These are phyloP conservation scores for Orbilia javanica DNA, from an alignment of 2,329 filamentous ascomycete species.

Conservation along the genomic window DNA sequence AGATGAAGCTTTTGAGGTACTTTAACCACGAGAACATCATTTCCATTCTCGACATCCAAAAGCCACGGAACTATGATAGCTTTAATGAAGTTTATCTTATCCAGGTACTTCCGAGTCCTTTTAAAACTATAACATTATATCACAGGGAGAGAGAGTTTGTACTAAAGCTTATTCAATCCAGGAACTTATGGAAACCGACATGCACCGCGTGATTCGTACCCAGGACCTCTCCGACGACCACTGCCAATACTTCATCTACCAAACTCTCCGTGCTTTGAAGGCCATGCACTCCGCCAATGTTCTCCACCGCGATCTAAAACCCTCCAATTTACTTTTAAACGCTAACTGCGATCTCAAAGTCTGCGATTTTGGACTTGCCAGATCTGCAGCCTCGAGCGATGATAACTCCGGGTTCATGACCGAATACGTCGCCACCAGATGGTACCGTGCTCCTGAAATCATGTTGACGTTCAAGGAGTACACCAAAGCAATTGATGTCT, in stretches of 20 bases:
- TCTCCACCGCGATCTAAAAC: slow-evolving; percentile 95
- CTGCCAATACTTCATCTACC: slow-evolving; percentile 99
- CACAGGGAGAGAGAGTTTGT: not conserved
- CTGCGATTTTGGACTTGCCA: slow-evolving; percentile 96
- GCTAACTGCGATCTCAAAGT: slow-evolving; percentile 99
- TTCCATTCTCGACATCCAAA: slow-evolving; percentile 98
- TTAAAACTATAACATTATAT: too few relatives aligned
- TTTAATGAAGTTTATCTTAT: slow-evolving; percentile 99
- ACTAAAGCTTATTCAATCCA: slow-evolving; percentile 64
- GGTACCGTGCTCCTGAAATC: slow-evolving; percentile 99
- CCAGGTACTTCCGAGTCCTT: slow-evolving; percentile 74
- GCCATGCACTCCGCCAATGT: slow-evolving; percentile 99
- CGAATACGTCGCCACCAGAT: slow-evolving; percentile 98
- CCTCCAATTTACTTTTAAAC: slow-evolving; percentile 95
- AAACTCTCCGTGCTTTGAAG: slow-evolving; percentile 95
- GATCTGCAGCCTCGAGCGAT: slow-evolving; percentile 95
- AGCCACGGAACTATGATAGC: slow-evolving; percentile 92
- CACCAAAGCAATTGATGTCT: slow-evolving; percentile 99
- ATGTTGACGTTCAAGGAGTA: slow-evolving; percentile 99
- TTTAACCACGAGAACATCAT: slow-evolving; percentile 99
- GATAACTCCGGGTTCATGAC: slow-evolving; percentile 99
- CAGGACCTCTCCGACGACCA: slow-evolving; percentile 99
- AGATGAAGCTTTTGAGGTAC: slow-evolving; percentile 98
- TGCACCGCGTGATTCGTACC: slow-evolving; percentile 98
- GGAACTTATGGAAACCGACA: slow-evolving; percentile 99